Evolutionary conservation across 805 yeast genomes (phyloP), one percentile per base, ranked within the genome.

Genomic region (Teunomyces gatunensis): DNA sequence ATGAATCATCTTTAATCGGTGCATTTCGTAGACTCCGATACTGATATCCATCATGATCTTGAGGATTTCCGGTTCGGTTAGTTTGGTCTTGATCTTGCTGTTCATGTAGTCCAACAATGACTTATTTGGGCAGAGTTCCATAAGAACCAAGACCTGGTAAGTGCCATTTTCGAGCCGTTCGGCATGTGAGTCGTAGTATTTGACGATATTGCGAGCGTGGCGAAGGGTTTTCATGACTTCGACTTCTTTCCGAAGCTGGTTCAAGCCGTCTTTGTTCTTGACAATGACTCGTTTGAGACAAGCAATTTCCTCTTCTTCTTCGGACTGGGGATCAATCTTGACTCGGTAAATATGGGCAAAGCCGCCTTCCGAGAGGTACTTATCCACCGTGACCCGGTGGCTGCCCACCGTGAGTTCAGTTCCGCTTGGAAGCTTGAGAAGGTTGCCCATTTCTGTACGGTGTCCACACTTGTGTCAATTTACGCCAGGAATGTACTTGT

Each of bases 31-130:
- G 15, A 94, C 77, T 1, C 92, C 98, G 51, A 80, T 68, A 2
- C 88, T 77, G 21, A 91, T 81, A 62, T 92, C 97, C 58, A 77
- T 74, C 89, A 89, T 85, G 52, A 94, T 91, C 51, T 81, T 84
- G 50, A 89, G 70, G 39, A 94, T 85, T 66, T 92, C 96, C 10
- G 70, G 67, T 58, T 87, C 95, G 0, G 79, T 70, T 45, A 92
- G 74, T 61, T 91, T 92, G 10, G 89, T 85, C 52, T 87, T 81
- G 47, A 92, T 77, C 45, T 91, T 77, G 15, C 85, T 78, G 67
- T 92, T 94, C 98, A 92, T 91, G 61, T 78, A 91, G 62, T 94
- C 97, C 51, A 92, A 75, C 41, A 96, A 78, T 13, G 96, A 89
- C 53, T 86, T 80, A 63, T 87, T 87, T 9, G 96, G 85, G 63